Evolutionary conservation across 2,329 filamentous ascomycete genomes (phyloP).

Genomic region (Ramularia endophylla): DNA sequence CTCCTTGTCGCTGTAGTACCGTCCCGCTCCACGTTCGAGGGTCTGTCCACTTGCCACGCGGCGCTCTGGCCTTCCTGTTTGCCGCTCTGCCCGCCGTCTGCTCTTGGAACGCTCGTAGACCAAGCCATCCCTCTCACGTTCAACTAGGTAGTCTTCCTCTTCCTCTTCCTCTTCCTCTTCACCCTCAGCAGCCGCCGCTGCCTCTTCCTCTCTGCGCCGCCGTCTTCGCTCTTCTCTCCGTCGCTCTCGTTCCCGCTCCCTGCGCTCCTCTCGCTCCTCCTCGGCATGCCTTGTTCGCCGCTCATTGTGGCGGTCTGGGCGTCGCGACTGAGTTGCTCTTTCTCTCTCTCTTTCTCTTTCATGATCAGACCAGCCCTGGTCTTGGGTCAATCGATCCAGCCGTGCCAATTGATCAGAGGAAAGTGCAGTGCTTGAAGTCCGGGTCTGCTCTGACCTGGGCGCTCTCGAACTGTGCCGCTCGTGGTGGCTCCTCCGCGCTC

Average conservation of each 20-base stretch:
- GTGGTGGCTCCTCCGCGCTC: constrained; percentile 8
- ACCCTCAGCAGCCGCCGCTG: too few species aligned
- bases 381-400: constrained; percentile 58
- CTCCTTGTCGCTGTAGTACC: constrained; percentile 35
- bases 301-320: constrained; percentile 5
- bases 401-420: constrained; percentile 58
- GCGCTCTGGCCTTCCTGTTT: constrained; percentile 28
- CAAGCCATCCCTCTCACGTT: constrained; percentile 23
- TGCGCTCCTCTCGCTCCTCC: constrained; percentile 19
- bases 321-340: constrained; percentile 10
- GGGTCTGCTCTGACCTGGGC: constrained; percentile 17
- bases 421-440: constrained; percentile 33
- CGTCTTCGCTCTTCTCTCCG: constrained; percentile 25
- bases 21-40: constrained; percentile 33
- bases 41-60: constrained; percentile 43
- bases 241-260: constrained; percentile 19
- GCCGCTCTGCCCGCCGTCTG: constrained; percentile 23
- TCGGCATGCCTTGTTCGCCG: constrained; percentile 30
- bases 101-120: constrained; percentile 21
- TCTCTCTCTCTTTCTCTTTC: constrained; percentile 29
- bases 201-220: constrained; percentile 33
- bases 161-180: constrained; percentile 37
- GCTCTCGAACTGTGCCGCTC: constrained; percentile 12
- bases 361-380: constrained; percentile 41
- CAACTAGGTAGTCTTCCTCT: constrained; percentile 25